Evolutionary conservation across 1,284 basidiomycete species (phyloP), one percentile per base, ranked within the genome.

Genomic region (Phlebopus sp.): DNA sequence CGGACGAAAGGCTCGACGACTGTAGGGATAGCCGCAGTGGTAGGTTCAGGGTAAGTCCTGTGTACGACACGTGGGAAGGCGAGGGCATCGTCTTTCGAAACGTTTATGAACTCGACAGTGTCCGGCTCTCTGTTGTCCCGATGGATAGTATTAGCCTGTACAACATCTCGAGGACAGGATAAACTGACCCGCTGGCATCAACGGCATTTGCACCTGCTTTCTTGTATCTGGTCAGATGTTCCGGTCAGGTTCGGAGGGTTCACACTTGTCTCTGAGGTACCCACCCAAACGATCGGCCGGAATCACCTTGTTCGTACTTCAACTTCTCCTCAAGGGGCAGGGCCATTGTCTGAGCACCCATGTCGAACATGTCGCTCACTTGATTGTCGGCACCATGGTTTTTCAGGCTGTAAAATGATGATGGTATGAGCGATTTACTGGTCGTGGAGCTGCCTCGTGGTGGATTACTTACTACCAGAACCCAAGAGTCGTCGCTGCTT

Each of bases 301-400:
- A 67, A 54, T 86, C 78, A 1, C 85, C 84, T 60, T 85, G 82
- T 55, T 84, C 83, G 53, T 71, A 86, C 47, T 74, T 73, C 70
- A 84, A 66, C 58, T 83, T 82, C 57, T 86, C 82, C 34, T 78
- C 76, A 18, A 79, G 47, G 0, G 84, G 79, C 0, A 86, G 66
- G 2, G 69, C 69, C 69, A 86, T 77, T 0, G 77, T 79, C 50
- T 77, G 75, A 5, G 69, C 69, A 5, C 80, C 82, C 62, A 84
- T 72, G 4, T 75, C 73, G 50, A 84, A 86, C 81, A 85, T 83
- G 2, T 59, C 64, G 42, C 73, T 65, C 5, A 75, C 78, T 50
- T 77, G 72, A n/a, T 73, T 59, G 21, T 78, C 74, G n/a, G 71
- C 72, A 2, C 74, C 80, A 56, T 86, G 80, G 58, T 84, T 82